phyloP scores from a whole-genome alignment of 257 asterid genomes.

The Misopates orontium region DNA sequence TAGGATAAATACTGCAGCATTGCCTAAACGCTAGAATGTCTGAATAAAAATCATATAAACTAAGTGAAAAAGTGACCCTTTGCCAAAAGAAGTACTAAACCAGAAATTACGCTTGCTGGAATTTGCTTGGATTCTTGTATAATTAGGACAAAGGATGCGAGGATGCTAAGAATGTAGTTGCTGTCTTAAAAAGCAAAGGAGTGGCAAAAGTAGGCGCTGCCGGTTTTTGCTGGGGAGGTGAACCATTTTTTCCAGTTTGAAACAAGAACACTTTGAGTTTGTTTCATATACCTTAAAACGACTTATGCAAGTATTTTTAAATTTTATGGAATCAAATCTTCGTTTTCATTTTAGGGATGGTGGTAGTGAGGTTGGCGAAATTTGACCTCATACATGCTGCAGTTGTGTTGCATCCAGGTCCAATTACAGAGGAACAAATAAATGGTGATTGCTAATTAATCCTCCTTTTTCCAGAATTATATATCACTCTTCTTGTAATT shows the following conservation, averaged over 20 bases:
- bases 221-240: constrained; percentile 92
- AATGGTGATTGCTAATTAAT: constrained; percentile 36
- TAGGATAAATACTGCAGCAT: no score
- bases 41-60: no score
- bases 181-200: constrained; percentile 56
- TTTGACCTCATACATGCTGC: constrained; percentile 56
- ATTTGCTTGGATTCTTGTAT: neutral
- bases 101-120: no score
- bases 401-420: constrained; percentile 70
- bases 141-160: constrained; percentile 62
- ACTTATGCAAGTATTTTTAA: neutral
- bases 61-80: no score
- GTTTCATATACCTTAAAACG: neutral
- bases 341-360: constrained; percentile 42
- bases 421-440: constrained; percentile 53
- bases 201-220: constrained; percentile 57
- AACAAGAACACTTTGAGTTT: no score
- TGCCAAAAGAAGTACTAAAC: no score
- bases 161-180: constrained; percentile 55
- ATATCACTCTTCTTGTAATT: neutral
- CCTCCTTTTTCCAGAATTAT: neutral
- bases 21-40: no score
- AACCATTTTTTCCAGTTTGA: neutral
- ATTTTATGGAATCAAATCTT: neutral
- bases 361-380: constrained; percentile 52